Percentiles rank a stretch among this genome's conserved stretches.
These are phyloP conservation scores for Euphorbia tirucalli DNA, from an alignment of 345 rosid species.

Conservation along the genomic window DNA sequence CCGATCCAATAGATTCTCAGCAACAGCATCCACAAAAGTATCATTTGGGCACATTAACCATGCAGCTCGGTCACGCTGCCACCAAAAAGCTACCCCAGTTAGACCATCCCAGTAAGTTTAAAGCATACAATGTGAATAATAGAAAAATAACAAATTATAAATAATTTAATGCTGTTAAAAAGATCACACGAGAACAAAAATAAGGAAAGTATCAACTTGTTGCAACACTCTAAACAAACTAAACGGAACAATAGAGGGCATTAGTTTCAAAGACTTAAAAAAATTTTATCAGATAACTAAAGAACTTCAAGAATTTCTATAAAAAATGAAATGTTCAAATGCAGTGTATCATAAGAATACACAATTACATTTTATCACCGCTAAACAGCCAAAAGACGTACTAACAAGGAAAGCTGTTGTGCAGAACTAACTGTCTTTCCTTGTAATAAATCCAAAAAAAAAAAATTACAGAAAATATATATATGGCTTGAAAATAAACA, in stretches of 20 bases:
- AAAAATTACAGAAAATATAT: background rate
- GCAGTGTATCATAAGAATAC: background rate
- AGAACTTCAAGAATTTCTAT: too few species aligned
- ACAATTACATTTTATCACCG: background rate
- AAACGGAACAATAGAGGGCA: background rate
- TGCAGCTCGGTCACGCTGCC: slow-evolving; percentile 96
- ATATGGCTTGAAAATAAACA: too few species aligned
- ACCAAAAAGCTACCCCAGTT: slow-evolving; percentile 16
- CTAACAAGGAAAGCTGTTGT: too few species aligned
- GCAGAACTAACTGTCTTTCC: too few species aligned
- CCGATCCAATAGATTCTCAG: slow-evolving; percentile 86
- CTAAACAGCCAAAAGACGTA: background rate
- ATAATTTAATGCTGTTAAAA: background rate
- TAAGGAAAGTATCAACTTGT: too few species aligned
- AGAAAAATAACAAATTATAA: background rate
- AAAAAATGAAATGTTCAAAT: too few species aligned
- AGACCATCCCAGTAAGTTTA: background rate
- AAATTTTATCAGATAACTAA: too few species aligned
- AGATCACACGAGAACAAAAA: background rate
- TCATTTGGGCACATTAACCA: slow-evolving; percentile 73
- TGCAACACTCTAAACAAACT: background rate
- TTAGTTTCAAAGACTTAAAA: too few species aligned
- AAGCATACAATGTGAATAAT: background rate
- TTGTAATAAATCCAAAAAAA: too few species aligned
- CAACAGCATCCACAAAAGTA: slow-evolving; percentile 77